phyloP scores from a whole-genome alignment of 768 basidiomycete species.

The Tricholoma sp. region DNA sequence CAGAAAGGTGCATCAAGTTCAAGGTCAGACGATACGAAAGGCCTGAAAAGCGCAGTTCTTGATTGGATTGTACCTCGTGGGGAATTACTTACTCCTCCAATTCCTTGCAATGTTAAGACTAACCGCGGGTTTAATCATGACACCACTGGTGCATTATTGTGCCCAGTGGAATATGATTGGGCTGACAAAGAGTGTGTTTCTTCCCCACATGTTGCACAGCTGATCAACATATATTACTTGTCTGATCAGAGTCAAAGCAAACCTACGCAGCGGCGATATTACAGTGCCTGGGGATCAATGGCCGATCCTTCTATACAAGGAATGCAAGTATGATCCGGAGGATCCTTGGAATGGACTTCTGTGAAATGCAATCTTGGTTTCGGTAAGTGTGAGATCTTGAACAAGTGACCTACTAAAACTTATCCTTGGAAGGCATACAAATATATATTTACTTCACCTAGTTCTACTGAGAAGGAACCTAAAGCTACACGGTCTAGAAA shows the following conservation, averaged over 20 bases:
- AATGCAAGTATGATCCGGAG: too few species aligned
- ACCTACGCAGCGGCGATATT: slow-evolving; percentile 6
- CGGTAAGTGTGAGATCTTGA: background rate
- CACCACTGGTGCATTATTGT: slow-evolving; percentile 4
- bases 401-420: background rate
- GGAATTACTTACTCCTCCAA: background rate
- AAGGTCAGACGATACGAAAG: too few species aligned
- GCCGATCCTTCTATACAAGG: too few species aligned
- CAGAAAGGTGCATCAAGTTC: too few species aligned
- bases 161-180: slow-evolving; percentile 10
- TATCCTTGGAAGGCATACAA: slow-evolving; percentile 5
- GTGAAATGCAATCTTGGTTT: background rate
- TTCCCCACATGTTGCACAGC: background rate
- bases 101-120: background rate
- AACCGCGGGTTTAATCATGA: background rate
- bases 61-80: too few species aligned
- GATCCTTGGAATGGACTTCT: too few species aligned
- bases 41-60: too few species aligned
- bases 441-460: slow-evolving; percentile 1
- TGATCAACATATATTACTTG: background rate
- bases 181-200: background rate
- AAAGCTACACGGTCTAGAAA: too few species aligned
- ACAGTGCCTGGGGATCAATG: slow-evolving; percentile 3
- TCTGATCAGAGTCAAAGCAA: slow-evolving; percentile 1
- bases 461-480: too few species aligned